Evolutionary conservation across 306 rosid species (phyloP).

Genomic region (Arachis stenosperma): DNA sequence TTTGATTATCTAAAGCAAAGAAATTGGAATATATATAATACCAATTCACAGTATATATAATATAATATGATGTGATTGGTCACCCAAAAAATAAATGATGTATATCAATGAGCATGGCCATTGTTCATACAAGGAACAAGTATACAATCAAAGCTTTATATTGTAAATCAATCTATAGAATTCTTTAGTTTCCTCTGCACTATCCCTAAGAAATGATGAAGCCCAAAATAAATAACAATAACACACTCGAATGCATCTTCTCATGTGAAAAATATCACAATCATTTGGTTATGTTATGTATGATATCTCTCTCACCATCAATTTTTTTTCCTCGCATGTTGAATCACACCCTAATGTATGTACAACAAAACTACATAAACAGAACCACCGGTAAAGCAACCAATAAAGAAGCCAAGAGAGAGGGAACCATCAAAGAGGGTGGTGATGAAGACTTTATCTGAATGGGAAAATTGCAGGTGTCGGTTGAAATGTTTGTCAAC

Average conservation of each 20-base stretch:
- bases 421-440: conserved; percentile 44
- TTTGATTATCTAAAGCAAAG: too few species aligned
- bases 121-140: background rate
- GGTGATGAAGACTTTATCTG: conserved; percentile 67
- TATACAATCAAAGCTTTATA: background rate
- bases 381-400: conserved; percentile 38
- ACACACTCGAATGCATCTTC: background rate
- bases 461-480: conserved; percentile 72
- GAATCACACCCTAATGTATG: conserved; percentile 30
- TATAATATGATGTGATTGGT: background rate
- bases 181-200: conserved; percentile 23
- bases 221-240: conserved; percentile 30
- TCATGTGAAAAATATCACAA: too few species aligned
- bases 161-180: background rate
- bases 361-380: conserved; percentile 50
- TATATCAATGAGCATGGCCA: background rate
- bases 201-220: conserved; percentile 17
- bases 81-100: background rate
- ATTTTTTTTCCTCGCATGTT: too few species aligned
- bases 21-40: too few species aligned
- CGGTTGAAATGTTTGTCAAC: conserved; percentile 69
- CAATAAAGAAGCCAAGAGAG: conserved; percentile 42
- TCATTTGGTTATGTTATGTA: too few species aligned
- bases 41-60: too few species aligned
- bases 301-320: too few species aligned